phyloP scores from a whole-genome alignment of 1,284 basidiomycete species.

The Microbotryum silenes-acaulis region DNA sequence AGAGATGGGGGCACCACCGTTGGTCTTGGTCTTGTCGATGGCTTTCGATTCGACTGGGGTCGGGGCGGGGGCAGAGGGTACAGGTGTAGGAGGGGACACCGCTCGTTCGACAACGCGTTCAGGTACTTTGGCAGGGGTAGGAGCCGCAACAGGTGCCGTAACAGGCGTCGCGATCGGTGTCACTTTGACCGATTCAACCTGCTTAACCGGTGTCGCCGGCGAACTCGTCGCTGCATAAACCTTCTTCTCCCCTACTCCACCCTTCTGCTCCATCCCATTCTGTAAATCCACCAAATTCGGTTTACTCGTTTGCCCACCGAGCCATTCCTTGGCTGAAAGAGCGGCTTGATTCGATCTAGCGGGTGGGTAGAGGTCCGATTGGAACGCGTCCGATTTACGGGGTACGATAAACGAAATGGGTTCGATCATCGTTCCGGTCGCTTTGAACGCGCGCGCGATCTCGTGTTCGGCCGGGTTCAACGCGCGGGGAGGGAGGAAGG shows the following conservation, averaged over 20 bases:
- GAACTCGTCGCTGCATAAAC: not conserved
- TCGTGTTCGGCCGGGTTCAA: slow-evolving; percentile 86
- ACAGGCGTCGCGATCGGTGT: slow-evolving; percentile 8
- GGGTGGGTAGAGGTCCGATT: slow-evolving; percentile 88
- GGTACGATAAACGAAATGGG: slow-evolving; percentile 91
- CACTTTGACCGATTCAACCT: slow-evolving; percentile 7
- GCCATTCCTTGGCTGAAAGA: slow-evolving; percentile 74
- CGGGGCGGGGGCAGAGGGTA: slow-evolving; percentile 27
- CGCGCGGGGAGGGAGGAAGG: slow-evolving; percentile 83
- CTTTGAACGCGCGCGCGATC: slow-evolving; percentile 89
- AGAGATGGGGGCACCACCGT: slow-evolving; percentile 37
- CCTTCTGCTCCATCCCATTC: slow-evolving; percentile 28
- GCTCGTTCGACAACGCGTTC: slow-evolving; percentile 33
- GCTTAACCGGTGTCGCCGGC: slow-evolving; percentile 15
- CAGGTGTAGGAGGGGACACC: slow-evolving; percentile 17
- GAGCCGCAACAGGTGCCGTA: slow-evolving; percentile 22
- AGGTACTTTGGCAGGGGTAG: slow-evolving; percentile 34
- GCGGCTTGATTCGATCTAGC: slow-evolving; percentile 74
- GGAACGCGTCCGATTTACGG: slow-evolving; percentile 81
- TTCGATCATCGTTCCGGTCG: slow-evolving; percentile 49
- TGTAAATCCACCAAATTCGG: slow-evolving; percentile 57
- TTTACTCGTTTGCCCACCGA: slow-evolving; percentile 64
- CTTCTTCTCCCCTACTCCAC: slow-evolving; percentile 3
- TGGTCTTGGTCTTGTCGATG: slow-evolving; percentile 32
- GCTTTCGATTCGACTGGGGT: slow-evolving; percentile 35